A percentile compares a stretch with the other conserved stretches of the same genome.
These are phyloP conservation scores for Inonotus obliquus DNA, from an alignment of 1,284 basidiomycete genomes.

Conservation along the genomic window DNA sequence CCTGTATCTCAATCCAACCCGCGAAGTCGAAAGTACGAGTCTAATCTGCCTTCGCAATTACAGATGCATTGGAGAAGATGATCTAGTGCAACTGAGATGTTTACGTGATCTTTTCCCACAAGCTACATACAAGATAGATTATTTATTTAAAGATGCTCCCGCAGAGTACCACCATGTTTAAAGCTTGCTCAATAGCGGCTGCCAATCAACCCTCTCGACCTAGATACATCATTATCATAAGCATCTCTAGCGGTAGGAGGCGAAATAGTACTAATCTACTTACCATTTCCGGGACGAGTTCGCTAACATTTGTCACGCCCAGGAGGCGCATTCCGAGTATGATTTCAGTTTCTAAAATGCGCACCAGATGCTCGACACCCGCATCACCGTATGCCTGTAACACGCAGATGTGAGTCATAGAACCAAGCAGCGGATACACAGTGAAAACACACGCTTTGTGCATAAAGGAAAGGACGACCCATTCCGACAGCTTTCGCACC, in stretches of 20 bases:
- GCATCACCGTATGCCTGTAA: slow-evolving; percentile 74
- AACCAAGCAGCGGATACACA: slow-evolving; percentile 2
- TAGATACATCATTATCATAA: not conserved
- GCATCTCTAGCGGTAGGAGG: too few relatives aligned
- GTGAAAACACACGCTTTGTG: slow-evolving; percentile 63
- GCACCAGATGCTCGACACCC: slow-evolving; percentile 72
- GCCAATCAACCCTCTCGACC: slow-evolving; percentile 17
- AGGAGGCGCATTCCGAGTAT: slow-evolving; percentile 74
- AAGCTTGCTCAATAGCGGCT: slow-evolving; percentile 8
- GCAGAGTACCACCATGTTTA: too few relatives aligned
- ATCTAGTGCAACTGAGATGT: too few relatives aligned
- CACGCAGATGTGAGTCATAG: slow-evolving; percentile 11
- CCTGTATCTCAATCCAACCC: too few relatives aligned
- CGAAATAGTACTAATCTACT: slow-evolving; percentile 18
- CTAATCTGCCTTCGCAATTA: too few relatives aligned
- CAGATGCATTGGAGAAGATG: too few relatives aligned
- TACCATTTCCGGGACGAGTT: slow-evolving; percentile 81
- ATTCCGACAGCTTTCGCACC: slow-evolving; percentile 89
- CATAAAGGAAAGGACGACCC: slow-evolving; percentile 87
- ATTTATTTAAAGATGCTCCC: too few relatives aligned
- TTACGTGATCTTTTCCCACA: too few relatives aligned
- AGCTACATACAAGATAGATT: too few relatives aligned
- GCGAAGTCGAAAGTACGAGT: too few relatives aligned
- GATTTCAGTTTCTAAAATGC: slow-evolving; percentile 80
- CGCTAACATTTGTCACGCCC: slow-evolving; percentile 65